These are phyloP conservation scores for Pseudozyma flocculosa DNA, from an alignment of 1,284 basidiomycete species.

Conservation along the genomic window DNA sequence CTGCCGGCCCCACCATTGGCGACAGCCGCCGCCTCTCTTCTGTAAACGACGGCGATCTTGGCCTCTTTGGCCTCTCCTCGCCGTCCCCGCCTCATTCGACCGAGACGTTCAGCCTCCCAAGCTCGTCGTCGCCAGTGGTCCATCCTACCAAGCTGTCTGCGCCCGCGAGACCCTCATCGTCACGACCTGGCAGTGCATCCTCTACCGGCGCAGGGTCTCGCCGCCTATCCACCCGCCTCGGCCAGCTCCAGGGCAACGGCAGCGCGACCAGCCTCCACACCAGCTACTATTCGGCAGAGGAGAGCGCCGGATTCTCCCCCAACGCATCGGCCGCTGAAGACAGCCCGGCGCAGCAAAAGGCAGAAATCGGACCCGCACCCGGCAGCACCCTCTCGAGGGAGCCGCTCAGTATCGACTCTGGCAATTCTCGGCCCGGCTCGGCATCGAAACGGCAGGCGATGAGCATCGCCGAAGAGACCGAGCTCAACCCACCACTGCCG, in stretches of 20 bases:
- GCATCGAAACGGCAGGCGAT: neutral
- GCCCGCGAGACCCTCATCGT: no score
- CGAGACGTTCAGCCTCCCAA: neutral
- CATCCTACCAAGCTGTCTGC: neutral
- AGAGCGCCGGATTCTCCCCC: neutral
- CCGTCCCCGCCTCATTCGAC: neutral
- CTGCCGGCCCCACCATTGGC: no score
- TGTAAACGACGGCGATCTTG: constrained; percentile 1
- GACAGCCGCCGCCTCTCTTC: neutral
- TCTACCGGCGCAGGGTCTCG: no score
- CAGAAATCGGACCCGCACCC: neutral
- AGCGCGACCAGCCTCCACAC: neutral
- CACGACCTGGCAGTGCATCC: no score
- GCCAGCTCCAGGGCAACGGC: neutral
- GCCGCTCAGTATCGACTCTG: neutral
- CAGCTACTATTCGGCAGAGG: constrained; percentile 1
- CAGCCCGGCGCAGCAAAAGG: neutral
- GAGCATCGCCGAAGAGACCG: constrained; percentile 1
- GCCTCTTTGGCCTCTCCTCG: constrained; percentile 1
- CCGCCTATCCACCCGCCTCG: neutral
- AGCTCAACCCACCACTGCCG: neutral
- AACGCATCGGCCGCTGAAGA: neutral
- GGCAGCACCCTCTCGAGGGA: neutral
- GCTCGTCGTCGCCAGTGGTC: no score
- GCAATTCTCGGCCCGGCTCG: neutral